Base-by-base conservation (phyloP, 768 basidiomycete genomes). In the Podaxis pistillaris region DNA sequence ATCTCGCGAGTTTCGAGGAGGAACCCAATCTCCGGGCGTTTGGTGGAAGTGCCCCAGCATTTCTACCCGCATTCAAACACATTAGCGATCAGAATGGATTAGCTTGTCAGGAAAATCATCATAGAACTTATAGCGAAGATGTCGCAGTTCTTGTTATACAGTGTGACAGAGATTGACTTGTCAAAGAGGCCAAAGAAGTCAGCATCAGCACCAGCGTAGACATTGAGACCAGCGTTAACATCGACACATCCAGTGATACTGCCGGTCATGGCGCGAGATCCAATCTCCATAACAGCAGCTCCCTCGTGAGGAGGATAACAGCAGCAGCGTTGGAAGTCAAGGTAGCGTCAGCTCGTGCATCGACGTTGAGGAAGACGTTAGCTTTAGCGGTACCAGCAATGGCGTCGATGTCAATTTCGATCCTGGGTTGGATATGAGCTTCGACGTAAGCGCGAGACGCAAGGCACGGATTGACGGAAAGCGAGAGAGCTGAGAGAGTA, bases 371-470 rank as follows among this genome's bases (percentile, higher is more conserved):
- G 70, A 78, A 81, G 30, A 84, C 65, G 1, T 68, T 71, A 11
- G 80, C 76, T 8, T 74, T 64, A 4, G 73, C 78, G 8, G 68
- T 57, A 37, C 71, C 72, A 13, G 66, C 74, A 2, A 84, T 70
- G 4, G 79, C 79, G 9, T 70, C 68, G 37, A 86, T 68, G 8
- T 79, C 79, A 59, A 86, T 71, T 58, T 79, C 77, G 56, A 84
- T 62, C 40, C 72, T 70, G 0, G 83, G 84, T 62, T 80, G 82
- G 44, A 85, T 69, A 66, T 85, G 83, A 2, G 78, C 83, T 24
- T 72, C 69, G 37, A 84, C 60, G 3, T 68, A 74, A 12, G 79
- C 80, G 1, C 75, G 76, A 11, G 79, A 74, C 6, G 71, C 73
- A 15, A 77, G 74, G 30, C 69, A 71, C 1, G 81, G 77, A 60